Base-by-base conservation (phyloP, 306 rosid species). In the Prunus salicina region DNA sequence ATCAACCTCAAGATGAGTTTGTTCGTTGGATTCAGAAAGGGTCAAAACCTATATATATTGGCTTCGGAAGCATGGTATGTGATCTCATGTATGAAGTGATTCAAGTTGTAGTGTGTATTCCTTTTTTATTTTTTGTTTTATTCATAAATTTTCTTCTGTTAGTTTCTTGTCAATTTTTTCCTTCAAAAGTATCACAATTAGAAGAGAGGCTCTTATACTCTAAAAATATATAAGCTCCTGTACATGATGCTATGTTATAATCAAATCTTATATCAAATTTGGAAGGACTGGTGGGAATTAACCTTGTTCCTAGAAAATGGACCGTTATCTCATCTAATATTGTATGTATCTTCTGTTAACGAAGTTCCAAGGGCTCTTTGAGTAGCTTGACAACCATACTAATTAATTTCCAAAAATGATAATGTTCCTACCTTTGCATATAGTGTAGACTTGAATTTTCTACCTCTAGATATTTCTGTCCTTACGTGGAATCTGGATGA, bases 11-110 rank as follows among this genome's bases (percentile, higher is more conserved):
- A 51, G 92, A 95, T 43, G 82, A 89, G 49, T 87, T 90, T 82
- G 79, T 89, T 52, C 89, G 83, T 1, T 95, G 99, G 97, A 90
- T 95, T 87, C 28, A 80, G 50, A 87, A 87, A 66, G 97, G 97
- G 79, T 76, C 88, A 5, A 89, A 88, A 76, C 99, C 99, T 38
- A 65, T 95, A 77, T 95, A 92, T 84, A 83, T 95, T 76, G 99
- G 99, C 61, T 95, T 95, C 81, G 99, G 99, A 45, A 95, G 99
- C 91, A 95, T 95, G 97, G 99, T 95, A 92, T 56, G 56, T 78
- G 81, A 73, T 77, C 79, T 78, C 53, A 52, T 15, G 18, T 27
- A 53, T 62, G 38, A 75, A 45, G 60, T 68, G 47, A 53, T 77
- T 18, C 50, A 55, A 58, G 72, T 19, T 62, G 45, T 6, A 28